Conservation (phyloP, 2,329 filamentous ascomycete genomes). For the Metarhizium guizhouense region DNA sequence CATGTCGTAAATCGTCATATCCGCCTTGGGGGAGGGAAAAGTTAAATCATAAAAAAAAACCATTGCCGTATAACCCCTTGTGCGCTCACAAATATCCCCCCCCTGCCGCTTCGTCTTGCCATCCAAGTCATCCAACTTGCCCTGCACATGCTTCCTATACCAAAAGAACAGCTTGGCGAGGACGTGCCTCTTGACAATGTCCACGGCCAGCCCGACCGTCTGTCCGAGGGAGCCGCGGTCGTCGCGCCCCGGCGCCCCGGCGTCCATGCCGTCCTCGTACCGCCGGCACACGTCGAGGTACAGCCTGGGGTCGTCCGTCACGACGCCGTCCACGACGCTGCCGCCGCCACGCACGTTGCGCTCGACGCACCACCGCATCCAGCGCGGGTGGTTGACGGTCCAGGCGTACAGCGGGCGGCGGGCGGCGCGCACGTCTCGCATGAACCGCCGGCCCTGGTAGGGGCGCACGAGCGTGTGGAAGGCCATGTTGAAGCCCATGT, state of each 20-base stretch:
- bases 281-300: conserved; percentile 52
- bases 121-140: conserved; percentile 19
- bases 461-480: conserved; percentile 60
- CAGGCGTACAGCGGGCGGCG: conserved; percentile 62
- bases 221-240: conserved; percentile 8
- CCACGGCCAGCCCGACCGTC: conserved; percentile 10
- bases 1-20: too few relatives aligned
- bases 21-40: too few relatives aligned
- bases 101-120: conserved; percentile 11
- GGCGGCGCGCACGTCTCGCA: conserved; percentile 41
- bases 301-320: conserved; percentile 72
- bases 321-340: conserved; percentile 59
- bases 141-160: conserved; percentile 15
- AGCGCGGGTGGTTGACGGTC: conserved; percentile 73
- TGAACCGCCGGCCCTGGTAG: conserved; percentile 53
- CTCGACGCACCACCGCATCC: conserved; percentile 73
- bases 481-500: conserved; percentile 71
- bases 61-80: too few relatives aligned
- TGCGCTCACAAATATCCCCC: too few relatives aligned
- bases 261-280: conserved; percentile 25
- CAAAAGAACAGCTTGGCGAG: conserved; percentile 15
- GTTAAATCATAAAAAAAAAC: too few relatives aligned
- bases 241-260: conserved; percentile 5
- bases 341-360: conserved; percentile 12
- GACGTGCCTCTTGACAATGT: conserved; percentile 12